Percentiles rank a stretch among this genome's conserved stretches.
Evolutionary conservation across 345 rosid species (phyloP).

Genomic region (Gossypium arboreum): DNA sequence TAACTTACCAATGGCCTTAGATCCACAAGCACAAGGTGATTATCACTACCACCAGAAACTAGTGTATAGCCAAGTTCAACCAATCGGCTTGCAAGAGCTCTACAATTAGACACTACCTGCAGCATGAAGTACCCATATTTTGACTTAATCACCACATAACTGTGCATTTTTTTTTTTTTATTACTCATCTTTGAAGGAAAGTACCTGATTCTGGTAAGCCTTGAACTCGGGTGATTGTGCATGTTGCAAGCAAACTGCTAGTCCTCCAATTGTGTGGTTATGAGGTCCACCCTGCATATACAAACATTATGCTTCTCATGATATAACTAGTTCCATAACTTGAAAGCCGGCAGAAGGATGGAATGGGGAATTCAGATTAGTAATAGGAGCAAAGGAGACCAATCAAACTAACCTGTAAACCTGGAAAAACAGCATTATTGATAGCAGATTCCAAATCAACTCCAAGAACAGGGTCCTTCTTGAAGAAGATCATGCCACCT

Average conservation of each 20-base stretch:
- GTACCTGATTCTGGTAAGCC: slow-evolving; percentile 77
- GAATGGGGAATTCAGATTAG: not conserved
- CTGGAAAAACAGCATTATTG: slow-evolving; percentile 95
- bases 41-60: slow-evolving; percentile 92
- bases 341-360: not conserved
- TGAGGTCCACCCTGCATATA: slow-evolving; percentile 86
- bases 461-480: slow-evolving; percentile 70
- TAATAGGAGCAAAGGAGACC: not conserved
- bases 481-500: slow-evolving; percentile 99
- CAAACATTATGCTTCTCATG: not conserved
- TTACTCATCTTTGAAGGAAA: not conserved
- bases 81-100: slow-evolving; percentile 66
- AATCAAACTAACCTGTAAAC: slow-evolving; percentile 63
- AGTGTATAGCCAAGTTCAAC: slow-evolving; percentile 77
- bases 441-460: slow-evolving; percentile 78
- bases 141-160: not conserved
- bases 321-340: not conserved
- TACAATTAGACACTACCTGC: slow-evolving; percentile 79
- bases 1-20: slow-evolving; percentile 73
- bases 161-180: not conserved
- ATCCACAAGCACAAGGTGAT: slow-evolving; percentile 90
- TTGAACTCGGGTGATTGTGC: slow-evolving; percentile 69
- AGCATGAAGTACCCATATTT: slow-evolving; percentile 2
- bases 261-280: slow-evolving; percentile 91
- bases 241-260: slow-evolving; percentile 88